These are phyloP conservation scores for Digitaria exilis DNA, from an alignment of 202 grass and related monocot genomes.

Conservation along the genomic window DNA sequence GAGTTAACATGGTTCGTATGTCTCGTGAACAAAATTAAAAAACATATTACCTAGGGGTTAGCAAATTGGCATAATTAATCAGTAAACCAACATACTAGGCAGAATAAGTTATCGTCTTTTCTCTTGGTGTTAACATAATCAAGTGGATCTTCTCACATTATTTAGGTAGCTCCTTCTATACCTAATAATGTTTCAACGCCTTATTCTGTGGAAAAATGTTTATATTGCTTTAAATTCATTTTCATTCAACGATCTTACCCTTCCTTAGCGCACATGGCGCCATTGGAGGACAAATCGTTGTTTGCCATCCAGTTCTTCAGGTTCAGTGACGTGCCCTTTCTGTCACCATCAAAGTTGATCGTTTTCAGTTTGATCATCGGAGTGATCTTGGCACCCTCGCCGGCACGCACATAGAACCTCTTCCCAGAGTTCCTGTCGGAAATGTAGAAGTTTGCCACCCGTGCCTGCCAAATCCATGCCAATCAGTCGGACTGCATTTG, in stretches of 20 bases:
- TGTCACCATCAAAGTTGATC: conserved; percentile 44
- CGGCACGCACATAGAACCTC: conserved; percentile 81
- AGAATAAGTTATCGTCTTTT: not conserved
- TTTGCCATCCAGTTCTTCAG: conserved; percentile 53
- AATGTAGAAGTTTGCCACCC: conserved; percentile 80
- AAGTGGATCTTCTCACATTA: not conserved
- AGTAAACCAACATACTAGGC: not conserved
- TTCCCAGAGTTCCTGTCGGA: conserved; percentile 69
- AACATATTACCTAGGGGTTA: not conserved
- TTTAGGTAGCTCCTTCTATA: not conserved
- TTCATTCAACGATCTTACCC: conserved; percentile 59
- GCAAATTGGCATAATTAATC: not conserved
- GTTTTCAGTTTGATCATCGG: conserved; percentile 54
- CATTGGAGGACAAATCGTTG: conserved; percentile 48
- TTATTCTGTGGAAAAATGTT: not conserved
- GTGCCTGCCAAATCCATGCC: conserved; percentile 44
- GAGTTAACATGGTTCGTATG: not conserved
- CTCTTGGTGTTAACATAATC: not conserved
- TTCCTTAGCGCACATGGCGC: conserved; percentile 52
- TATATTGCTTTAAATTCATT: not conserved
- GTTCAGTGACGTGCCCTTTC: conserved; percentile 32
- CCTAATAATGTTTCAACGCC: not conserved
- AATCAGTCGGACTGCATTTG: not conserved
- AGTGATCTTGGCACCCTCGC: conserved; percentile 52
- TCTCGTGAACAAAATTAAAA: too few species aligned